phyloP scores from a whole-genome alignment of 75 land plant genomes.

The Selaginella tamariscina region DNA sequence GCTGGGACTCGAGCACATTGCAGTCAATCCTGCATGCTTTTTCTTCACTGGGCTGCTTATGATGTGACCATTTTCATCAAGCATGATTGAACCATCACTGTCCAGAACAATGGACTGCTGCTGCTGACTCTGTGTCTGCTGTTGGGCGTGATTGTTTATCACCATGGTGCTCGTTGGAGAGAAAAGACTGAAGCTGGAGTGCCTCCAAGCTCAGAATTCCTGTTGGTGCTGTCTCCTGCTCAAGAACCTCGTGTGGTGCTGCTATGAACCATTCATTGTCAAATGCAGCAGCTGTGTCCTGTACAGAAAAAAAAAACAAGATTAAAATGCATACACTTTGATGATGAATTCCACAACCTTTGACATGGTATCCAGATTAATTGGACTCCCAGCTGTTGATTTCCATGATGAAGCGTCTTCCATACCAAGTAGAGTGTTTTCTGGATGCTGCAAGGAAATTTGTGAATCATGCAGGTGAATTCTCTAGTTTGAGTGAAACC shows the following conservation, averaged over 20 bases:
- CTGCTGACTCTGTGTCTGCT: neutral
- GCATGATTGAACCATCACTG: conserved; percentile 3
- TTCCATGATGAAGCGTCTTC: no score
- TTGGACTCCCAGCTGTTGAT: no score
- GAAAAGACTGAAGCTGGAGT: neutral
- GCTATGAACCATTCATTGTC: neutral
- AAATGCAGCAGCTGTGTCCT: neutral
- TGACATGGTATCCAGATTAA: neutral
- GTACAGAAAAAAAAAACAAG: neutral
- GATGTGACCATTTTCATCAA: conserved; percentile 9
- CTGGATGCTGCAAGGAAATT: neutral
- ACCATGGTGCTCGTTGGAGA: no score
- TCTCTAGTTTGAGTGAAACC: neutral
- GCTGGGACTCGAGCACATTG: neutral
- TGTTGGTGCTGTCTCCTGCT: neutral
- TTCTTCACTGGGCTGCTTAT: neutral
- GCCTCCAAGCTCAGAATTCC: neutral
- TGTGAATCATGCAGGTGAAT: neutral
- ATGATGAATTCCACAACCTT: neutral
- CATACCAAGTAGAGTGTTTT: neutral
- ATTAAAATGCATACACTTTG: neutral
- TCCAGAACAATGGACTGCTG: neutral
- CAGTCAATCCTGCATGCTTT: neutral
- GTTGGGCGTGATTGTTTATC: no score
- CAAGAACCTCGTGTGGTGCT: neutral